phyloP scores from a whole-genome alignment of 768 basidiomycete genomes.

The Panaeolus cyanescens region DNA sequence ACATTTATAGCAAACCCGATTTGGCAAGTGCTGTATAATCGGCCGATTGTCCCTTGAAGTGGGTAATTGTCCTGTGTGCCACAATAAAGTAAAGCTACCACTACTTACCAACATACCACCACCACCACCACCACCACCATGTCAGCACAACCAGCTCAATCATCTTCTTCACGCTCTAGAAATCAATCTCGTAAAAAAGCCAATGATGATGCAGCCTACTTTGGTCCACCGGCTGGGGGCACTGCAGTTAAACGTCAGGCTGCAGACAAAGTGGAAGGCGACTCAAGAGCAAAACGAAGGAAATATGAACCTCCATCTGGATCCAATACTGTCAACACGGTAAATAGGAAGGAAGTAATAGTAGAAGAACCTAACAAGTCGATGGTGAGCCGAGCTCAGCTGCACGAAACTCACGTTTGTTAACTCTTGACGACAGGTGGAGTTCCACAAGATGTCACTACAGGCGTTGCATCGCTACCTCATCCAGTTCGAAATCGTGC shows the following conservation, averaged over 20 bases:
- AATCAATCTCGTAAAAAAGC: constrained; percentile 63
- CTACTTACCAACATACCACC: neutral
- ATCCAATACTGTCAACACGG: constrained; percentile 18
- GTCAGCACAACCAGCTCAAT: constrained; percentile 32
- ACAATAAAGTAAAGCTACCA: neutral
- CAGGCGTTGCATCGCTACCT: constrained; percentile 72
- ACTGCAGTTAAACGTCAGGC: constrained; percentile 66
- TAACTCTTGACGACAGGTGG: constrained; percentile 49
- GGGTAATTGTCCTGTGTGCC: neutral
- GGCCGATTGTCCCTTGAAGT: neutral
- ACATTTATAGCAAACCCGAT: constrained; percentile 4
- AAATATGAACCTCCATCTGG: constrained; percentile 47
- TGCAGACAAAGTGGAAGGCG: constrained; percentile 69
- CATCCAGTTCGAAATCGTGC: constrained; percentile 70
- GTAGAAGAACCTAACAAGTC: constrained; percentile 43
- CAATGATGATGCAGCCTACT: constrained; percentile 73
- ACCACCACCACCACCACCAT: constrained; percentile 23
- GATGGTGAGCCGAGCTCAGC: constrained; percentile 34
- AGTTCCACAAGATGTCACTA: constrained; percentile 72
- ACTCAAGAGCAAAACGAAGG: constrained; percentile 74
- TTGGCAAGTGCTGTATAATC: constrained; percentile 13
- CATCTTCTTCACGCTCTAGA: constrained; percentile 59
- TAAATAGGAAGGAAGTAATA: constrained; percentile 32
- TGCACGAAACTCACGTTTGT: neutral
- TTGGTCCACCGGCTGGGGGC: constrained; percentile 49